phyloP scores from a whole-genome alignment of 2,329 filamentous ascomycete genomes.

The Didymella sp. region DNA sequence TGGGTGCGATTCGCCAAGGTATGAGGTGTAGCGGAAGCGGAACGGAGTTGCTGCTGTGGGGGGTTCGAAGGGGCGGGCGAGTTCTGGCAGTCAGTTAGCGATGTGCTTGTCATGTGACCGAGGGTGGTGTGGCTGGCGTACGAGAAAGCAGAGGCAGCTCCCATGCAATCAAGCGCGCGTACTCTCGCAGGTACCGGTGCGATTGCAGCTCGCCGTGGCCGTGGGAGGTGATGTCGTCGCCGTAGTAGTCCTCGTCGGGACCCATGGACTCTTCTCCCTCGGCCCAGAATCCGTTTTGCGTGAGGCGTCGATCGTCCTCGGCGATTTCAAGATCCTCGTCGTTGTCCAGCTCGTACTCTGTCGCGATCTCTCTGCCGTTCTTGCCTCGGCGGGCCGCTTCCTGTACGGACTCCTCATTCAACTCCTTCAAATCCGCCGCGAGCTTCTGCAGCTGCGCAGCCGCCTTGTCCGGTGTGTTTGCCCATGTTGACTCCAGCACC shows the following conservation, averaged over 20 bases:
- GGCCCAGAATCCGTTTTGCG: slow-evolving; percentile 44
- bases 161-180: slow-evolving; percentile 87
- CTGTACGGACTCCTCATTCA: slow-evolving; percentile 30
- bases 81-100: slow-evolving; percentile 60
- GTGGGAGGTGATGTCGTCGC: slow-evolving; percentile 82
- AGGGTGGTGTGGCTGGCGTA: slow-evolving; percentile 58
- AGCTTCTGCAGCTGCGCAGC: slow-evolving; percentile 33
- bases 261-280: slow-evolving; percentile 58
- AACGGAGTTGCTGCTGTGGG: slow-evolving; percentile 58
- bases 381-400: slow-evolving; percentile 38
- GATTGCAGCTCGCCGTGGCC: slow-evolving; percentile 88
- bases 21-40: slow-evolving; percentile 95
- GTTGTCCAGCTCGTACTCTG: slow-evolving; percentile 25
- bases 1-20: slow-evolving; percentile 92
- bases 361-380: slow-evolving; percentile 27
- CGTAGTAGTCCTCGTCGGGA: slow-evolving; percentile 70
- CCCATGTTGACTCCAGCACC: slow-evolving; percentile 14
- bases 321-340: slow-evolving; percentile 39
- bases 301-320: slow-evolving; percentile 24
- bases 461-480: slow-evolving; percentile 20
- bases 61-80: slow-evolving; percentile 76
- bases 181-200: slow-evolving; percentile 86
- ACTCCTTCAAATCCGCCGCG: slow-evolving; percentile 31
- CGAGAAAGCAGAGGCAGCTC: slow-evolving; percentile 91
- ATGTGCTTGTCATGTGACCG: not conserved